These are phyloP conservation scores for Aspergillus sp. DNA, from an alignment of 2,329 filamentous ascomycete genomes.

Conservation along the genomic window DNA sequence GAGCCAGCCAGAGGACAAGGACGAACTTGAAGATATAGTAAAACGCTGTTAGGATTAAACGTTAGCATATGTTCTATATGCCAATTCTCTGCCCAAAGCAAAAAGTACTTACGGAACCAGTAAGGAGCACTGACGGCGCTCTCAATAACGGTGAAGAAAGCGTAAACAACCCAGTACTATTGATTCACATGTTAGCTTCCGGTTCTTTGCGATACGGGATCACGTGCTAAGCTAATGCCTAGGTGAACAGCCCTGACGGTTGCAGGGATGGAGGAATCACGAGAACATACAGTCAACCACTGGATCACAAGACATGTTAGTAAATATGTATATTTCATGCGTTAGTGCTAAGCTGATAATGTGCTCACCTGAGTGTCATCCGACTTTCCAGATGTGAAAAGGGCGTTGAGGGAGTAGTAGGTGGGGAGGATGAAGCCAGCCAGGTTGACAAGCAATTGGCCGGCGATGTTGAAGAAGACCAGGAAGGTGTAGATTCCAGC, in stretches of 20 bases:
- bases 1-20: conserved; percentile 94
- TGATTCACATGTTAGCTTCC: conserved; percentile 20
- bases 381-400: conserved; percentile 60
- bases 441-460: conserved; percentile 67
- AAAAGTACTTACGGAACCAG: conserved; percentile 60
- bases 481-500: conserved; percentile 68
- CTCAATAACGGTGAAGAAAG: conserved; percentile 66
- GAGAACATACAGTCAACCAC: conserved; percentile 60
- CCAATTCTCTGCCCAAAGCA: neutral
- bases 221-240: conserved; percentile 24
- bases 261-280: conserved; percentile 17
- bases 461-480: conserved; percentile 70
- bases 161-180: conserved; percentile 68
- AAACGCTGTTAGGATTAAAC: conserved; percentile 59
- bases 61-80: conserved; percentile 23
- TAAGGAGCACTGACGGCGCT: conserved; percentile 66
- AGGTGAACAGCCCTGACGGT: conserved; percentile 3
- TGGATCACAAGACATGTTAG: conserved; percentile 27
- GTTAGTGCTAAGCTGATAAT: neutral
- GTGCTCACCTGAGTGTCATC: conserved; percentile 64
- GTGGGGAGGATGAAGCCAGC: conserved; percentile 65
- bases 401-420: conserved; percentile 65
- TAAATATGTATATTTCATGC: neutral
- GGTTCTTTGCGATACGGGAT: conserved; percentile 13
- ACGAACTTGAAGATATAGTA: conserved; percentile 99